phyloP scores from a whole-genome alignment of 192 early-diverging fungal genomes.

The Backusella macrospora region DNA sequence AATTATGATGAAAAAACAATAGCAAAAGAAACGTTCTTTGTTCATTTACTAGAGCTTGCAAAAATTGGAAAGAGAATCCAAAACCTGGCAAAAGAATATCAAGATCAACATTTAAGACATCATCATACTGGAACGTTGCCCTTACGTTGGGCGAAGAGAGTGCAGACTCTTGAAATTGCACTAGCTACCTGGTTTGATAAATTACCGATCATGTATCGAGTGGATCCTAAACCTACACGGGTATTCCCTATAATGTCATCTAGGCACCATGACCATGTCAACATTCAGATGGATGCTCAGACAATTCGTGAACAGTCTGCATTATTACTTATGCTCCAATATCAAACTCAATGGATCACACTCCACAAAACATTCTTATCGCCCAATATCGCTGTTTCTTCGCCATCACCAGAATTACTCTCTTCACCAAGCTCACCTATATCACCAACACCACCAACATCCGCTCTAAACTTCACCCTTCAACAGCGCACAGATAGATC shows the following conservation, averaged over 20 bases:
- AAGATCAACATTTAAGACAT: not conserved
- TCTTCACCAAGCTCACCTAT: not conserved
- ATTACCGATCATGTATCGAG: slow-evolving; percentile 26
- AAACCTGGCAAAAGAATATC: slow-evolving; percentile 21
- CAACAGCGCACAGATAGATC: slow-evolving; percentile 25
- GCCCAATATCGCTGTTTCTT: not conserved
- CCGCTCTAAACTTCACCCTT: not conserved
- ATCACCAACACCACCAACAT: not conserved
- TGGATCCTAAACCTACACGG: slow-evolving; percentile 16
- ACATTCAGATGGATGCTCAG: slow-evolving; percentile 22
- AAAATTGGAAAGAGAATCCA: slow-evolving; percentile 38
- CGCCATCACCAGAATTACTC: not conserved
- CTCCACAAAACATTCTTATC: slow-evolving; percentile 39
- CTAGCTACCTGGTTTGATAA: slow-evolving; percentile 33
- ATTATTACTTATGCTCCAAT: slow-evolving; percentile 38
- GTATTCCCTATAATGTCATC: slow-evolving; percentile 11
- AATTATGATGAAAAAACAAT: slow-evolving; percentile 31
- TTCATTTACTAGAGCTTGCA: slow-evolving; percentile 29
- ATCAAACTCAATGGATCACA: slow-evolving; percentile 41
- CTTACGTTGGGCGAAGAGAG: slow-evolving; percentile 15
- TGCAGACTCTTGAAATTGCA: slow-evolving; percentile 30
- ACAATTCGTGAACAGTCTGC: slow-evolving; percentile 26
- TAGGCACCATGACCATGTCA: not conserved
- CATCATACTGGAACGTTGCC: slow-evolving; percentile 16
- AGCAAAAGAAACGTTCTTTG: slow-evolving; percentile 38